These are phyloP conservation scores for Lantana camara DNA, from an alignment of 257 asterid genomes.

Conservation along the genomic window DNA sequence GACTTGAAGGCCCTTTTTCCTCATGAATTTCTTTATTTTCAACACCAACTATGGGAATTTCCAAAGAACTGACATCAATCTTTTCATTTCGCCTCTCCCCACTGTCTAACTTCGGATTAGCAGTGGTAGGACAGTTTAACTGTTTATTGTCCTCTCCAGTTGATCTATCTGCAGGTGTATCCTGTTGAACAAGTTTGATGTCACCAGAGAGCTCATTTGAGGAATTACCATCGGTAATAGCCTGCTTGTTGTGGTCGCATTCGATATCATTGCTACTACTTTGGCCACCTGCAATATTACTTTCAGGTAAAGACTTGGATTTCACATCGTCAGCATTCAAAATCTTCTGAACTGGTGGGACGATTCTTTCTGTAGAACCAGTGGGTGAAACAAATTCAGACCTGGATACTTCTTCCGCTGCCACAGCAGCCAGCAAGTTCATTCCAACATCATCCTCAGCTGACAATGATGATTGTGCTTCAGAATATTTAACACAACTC, in stretches of 20 bases:
- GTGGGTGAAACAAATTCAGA: slow-evolving; percentile 39
- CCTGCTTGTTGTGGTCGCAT: slow-evolving; percentile 31
- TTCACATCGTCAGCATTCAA: slow-evolving; percentile 31
- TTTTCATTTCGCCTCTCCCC: slow-evolving; percentile 26
- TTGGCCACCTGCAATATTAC: no score
- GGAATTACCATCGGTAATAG: slow-evolving; percentile 16
- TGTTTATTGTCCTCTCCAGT: no score
- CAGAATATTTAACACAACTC: slow-evolving; percentile 54
- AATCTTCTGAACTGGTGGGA: slow-evolving; percentile 36
- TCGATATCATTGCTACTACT: no score
- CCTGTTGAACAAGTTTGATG: slow-evolving; percentile 10
- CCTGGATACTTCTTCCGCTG: slow-evolving; percentile 52
- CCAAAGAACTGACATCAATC: slow-evolving; percentile 20
- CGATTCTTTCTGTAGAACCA: slow-evolving; percentile 36
- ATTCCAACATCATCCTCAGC: slow-evolving; percentile 50
- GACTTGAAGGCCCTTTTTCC: slow-evolving; percentile 26
- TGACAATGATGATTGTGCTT: slow-evolving; percentile 40
- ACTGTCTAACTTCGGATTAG: no score
- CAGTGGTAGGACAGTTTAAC: no score
- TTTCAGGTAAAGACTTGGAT: slow-evolving; percentile 31
- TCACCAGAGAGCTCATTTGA: slow-evolving; percentile 16
- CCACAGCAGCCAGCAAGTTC: slow-evolving; percentile 62
- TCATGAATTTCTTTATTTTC: slow-evolving; percentile 11
- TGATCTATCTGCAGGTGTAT: no score
- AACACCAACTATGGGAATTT: slow-evolving; percentile 25